These are phyloP conservation scores for Skeletonema tropicum DNA, from an alignment of 108 stramenopile species.

Conservation along the genomic window DNA sequence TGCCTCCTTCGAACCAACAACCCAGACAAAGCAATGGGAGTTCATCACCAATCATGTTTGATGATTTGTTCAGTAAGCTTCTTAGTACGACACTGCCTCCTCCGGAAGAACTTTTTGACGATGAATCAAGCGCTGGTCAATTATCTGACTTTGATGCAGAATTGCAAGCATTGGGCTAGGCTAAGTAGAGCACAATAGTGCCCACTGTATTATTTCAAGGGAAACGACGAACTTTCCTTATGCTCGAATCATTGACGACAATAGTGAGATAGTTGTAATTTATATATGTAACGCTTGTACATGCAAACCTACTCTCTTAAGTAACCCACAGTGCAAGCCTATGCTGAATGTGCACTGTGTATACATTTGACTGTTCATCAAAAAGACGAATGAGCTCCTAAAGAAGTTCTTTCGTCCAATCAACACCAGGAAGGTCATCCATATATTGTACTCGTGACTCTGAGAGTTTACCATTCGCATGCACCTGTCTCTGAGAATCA, in stretches of 20 bases:
- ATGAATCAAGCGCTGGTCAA: conserved; percentile 22
- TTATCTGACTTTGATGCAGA: conserved; percentile 16
- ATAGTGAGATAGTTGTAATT: not conserved
- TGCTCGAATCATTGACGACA: not conserved
- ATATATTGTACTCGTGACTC: conserved; percentile 73
- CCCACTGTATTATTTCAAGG: not conserved
- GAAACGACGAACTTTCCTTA: not conserved
- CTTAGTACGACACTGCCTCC: conserved; percentile 40
- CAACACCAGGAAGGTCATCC: conserved; percentile 53
- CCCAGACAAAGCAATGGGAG: not conserved
- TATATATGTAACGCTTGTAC: not conserved
- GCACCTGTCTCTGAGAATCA: conserved; percentile 57
- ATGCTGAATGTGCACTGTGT: not conserved
- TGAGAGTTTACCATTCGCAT: conserved; percentile 62
- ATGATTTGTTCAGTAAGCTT: conserved; percentile 26
- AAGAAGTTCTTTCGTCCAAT: conserved; percentile 34
- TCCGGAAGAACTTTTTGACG: conserved; percentile 42
- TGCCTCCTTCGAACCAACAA: not conserved
- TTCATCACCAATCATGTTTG: conserved; percentile 11
- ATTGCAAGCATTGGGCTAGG: not conserved
- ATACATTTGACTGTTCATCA: not conserved
- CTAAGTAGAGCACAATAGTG: not conserved
- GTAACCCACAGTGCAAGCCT: not conserved
- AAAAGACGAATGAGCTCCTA: conserved; percentile 1
- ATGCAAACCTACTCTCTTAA: not conserved